phyloP scores from a whole-genome alignment of 1,284 basidiomycete species.

The Pseudozyma sp. region DNA sequence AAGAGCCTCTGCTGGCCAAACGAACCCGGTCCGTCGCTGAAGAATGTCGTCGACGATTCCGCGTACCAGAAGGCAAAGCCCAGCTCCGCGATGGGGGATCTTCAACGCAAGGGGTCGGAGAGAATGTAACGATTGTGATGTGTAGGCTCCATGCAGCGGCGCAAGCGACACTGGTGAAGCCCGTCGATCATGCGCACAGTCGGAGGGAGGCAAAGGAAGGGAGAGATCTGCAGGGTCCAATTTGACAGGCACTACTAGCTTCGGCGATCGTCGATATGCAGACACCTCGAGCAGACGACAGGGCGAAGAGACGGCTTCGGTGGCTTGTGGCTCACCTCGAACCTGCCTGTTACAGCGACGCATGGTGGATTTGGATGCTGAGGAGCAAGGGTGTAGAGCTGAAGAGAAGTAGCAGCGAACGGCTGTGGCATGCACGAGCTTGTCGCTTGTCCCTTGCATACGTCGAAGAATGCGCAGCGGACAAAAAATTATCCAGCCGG shows the following conservation, averaged over 20 bases:
- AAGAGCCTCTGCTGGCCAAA: too few species aligned
- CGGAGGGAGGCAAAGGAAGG: neutral
- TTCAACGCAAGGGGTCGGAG: slow-evolving; percentile 34
- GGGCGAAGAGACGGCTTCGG: too few species aligned
- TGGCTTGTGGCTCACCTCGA: too few species aligned
- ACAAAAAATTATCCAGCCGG: neutral
- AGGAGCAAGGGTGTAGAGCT: too few species aligned
- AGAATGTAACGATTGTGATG: slow-evolving; percentile 2
- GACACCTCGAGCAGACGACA: too few species aligned
- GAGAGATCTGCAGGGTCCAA: slow-evolving; percentile 21
- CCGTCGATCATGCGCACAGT: neutral
- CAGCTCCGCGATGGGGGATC: slow-evolving; percentile 12
- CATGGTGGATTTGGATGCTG: neutral
- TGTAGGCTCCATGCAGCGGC: slow-evolving; percentile 2
- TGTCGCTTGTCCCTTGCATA: slow-evolving; percentile 37
- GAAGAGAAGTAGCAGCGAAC: neutral
- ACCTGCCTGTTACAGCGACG: too few species aligned
- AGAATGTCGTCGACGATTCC: neutral
- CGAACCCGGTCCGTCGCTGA: neutral
- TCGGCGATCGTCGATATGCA: neutral
- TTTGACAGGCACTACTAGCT: neutral
- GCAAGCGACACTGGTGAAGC: neutral
- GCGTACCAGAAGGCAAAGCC: neutral
- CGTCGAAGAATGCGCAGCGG: slow-evolving; percentile 46
- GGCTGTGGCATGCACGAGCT: slow-evolving; percentile 14